A percentile compares a stretch with the other conserved stretches of the same genome.
phyloP scores from a whole-genome alignment of 2,329 filamentous ascomycete genomes.

The Aspergillus sp. region DNA sequence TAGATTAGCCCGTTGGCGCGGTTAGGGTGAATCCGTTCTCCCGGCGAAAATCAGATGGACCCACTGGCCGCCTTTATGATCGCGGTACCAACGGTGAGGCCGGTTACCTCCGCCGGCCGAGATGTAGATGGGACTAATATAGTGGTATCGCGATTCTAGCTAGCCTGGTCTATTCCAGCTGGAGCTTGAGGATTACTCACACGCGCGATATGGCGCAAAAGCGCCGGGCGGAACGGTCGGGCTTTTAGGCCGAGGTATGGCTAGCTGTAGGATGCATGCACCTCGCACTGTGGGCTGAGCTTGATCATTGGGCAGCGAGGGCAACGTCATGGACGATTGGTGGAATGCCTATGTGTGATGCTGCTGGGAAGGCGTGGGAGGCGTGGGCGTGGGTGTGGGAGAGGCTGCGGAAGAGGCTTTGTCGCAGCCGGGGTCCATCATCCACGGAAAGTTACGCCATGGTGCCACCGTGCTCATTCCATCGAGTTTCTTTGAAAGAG shows the following conservation, averaged over 20 bases:
- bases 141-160: not conserved
- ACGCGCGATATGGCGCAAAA: not conserved
- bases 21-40: not conserved
- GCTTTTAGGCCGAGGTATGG: not conserved
- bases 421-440: not conserved
- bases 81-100: not conserved
- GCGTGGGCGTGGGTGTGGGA: not conserved
- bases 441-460: not conserved
- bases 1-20: not conserved
- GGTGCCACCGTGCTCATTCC: not conserved
- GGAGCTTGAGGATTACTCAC: not conserved
- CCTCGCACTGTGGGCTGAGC: not conserved
- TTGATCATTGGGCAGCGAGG: not conserved
- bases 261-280: not conserved
- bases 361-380: not conserved
- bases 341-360: not conserved
- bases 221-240: not conserved
- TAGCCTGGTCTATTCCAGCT: not conserved
- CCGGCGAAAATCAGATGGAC: not conserved
- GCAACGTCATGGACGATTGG: not conserved
- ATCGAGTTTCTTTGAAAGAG: not conserved
- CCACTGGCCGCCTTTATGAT: not conserved
- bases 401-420: slow-evolving; percentile 3
- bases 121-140: not conserved
- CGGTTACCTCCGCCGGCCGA: slow-evolving; percentile 1